phyloP scores from a whole-genome alignment of 108 stramenopile genomes.

The Thalassiosira profunda region DNA sequence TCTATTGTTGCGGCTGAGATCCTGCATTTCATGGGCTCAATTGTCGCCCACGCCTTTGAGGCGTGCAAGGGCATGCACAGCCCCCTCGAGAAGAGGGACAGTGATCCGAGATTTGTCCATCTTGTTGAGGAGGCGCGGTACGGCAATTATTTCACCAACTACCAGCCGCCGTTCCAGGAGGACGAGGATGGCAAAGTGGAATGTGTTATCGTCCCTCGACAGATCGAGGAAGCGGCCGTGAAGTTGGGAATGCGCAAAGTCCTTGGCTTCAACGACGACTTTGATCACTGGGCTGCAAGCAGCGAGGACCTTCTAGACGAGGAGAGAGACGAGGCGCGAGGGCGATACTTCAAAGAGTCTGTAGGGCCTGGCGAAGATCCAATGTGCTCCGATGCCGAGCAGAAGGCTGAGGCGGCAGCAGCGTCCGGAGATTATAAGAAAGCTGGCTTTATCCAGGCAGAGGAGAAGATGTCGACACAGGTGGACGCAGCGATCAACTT shows the following conservation, averaged over 20 bases:
- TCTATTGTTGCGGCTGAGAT: slow-evolving; percentile 10
- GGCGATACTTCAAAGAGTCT: too few species aligned
- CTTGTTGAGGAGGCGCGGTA: not conserved
- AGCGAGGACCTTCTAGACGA: too few species aligned
- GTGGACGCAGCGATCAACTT: too few species aligned
- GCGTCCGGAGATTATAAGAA: too few species aligned
- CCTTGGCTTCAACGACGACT: too few species aligned
- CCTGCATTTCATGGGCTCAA: slow-evolving; percentile 6
- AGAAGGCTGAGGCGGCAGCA: too few species aligned
- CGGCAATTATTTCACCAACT: not conserved
- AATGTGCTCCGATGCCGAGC: too few species aligned
- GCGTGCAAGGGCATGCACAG: not conserved
- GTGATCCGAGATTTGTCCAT: not conserved
- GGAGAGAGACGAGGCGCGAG: too few species aligned
- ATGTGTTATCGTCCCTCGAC: not conserved
- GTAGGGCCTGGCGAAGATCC: too few species aligned
- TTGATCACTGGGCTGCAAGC: too few species aligned
- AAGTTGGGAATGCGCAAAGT: not conserved
- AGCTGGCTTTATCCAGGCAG: too few species aligned
- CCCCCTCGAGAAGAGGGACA: not conserved
- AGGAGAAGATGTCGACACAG: too few species aligned
- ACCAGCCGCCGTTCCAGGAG: not conserved
- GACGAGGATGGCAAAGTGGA: slow-evolving; percentile 1
- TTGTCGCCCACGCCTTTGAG: slow-evolving; percentile 16
- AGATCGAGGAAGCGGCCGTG: slow-evolving; percentile 5